Evolutionary conservation across 2,329 filamentous ascomycete species (phyloP).

Genomic region (Alternaria sp.): DNA sequence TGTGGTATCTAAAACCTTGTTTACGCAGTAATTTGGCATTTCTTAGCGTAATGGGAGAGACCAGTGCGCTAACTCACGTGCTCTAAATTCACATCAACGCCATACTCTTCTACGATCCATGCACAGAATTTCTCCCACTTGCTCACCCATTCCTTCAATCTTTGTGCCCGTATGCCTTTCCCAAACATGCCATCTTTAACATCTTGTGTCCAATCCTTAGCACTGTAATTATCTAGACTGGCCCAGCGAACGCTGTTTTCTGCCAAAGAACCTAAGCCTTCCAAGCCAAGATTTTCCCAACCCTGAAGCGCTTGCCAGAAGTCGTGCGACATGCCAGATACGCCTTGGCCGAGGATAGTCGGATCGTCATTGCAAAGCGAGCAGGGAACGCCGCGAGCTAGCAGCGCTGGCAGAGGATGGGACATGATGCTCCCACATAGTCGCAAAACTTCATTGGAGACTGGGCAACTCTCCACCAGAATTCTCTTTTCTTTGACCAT

Average conservation of each 20-base stretch:
- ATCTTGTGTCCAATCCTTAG: slow-evolving; percentile 74
- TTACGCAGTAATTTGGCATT: too few species aligned
- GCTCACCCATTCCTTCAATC: slow-evolving; percentile 78
- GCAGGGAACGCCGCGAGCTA: slow-evolving; percentile 84
- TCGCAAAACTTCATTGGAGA: slow-evolving; percentile 86
- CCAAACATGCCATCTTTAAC: slow-evolving; percentile 79
- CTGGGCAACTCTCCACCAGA: slow-evolving; percentile 87
- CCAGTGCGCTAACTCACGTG: slow-evolving; percentile 15
- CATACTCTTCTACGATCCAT: slow-evolving; percentile 84
- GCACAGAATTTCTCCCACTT: slow-evolving; percentile 91
- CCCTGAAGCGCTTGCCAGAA: slow-evolving; percentile 94
- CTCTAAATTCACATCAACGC: slow-evolving; percentile 59
- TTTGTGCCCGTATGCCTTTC: slow-evolving; percentile 71
- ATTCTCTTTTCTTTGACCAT: slow-evolving; percentile 90
- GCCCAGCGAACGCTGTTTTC: slow-evolving; percentile 95
- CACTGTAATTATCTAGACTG: slow-evolving; percentile 80
- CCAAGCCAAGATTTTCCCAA: slow-evolving; percentile 89
- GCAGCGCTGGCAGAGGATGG: slow-evolving; percentile 82
- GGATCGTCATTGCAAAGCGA: slow-evolving; percentile 91
- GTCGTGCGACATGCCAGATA: slow-evolving; percentile 84
- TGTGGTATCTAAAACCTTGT: too few species aligned
- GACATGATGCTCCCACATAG: slow-evolving; percentile 78
- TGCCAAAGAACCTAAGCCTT: slow-evolving; percentile 83
- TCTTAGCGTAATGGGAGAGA: too few species aligned
- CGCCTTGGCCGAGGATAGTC: slow-evolving; percentile 83